These are phyloP conservation scores for Colletotrichum brevisporum DNA, from an alignment of 2,329 filamentous ascomycete genomes.

Conservation along the genomic window DNA sequence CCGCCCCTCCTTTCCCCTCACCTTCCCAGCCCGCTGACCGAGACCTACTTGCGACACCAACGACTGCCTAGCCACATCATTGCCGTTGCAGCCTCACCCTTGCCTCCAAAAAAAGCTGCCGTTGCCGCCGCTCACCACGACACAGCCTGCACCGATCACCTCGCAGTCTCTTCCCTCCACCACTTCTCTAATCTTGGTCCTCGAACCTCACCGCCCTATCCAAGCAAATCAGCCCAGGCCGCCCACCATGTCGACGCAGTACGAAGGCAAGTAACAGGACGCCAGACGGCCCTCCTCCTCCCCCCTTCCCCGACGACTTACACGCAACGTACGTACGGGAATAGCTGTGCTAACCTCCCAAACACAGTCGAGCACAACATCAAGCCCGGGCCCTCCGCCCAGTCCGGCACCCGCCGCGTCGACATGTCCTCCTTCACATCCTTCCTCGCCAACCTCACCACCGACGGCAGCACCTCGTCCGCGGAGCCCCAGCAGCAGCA, in stretches of 20 bases:
- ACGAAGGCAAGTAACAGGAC: constrained; percentile 61
- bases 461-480: constrained; percentile 47
- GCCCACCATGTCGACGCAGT: constrained; percentile 67
- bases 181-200: too few relatives aligned
- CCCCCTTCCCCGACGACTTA: constrained; percentile 10
- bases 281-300: constrained; percentile 14
- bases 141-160: background rate
- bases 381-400: constrained; percentile 56
- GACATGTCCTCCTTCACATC: constrained; percentile 76
- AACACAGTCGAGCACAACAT: constrained; percentile 75
- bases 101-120: constrained; percentile 1
- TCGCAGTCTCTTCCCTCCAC: background rate
- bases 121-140: background rate
- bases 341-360: background rate
- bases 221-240: background rate
- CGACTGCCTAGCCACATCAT: constrained; percentile 40
- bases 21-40: constrained; percentile 7
- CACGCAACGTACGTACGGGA: background rate
- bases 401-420: constrained; percentile 65
- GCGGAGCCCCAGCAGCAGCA: background rate
- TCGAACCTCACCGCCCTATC: background rate
- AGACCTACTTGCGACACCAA: constrained; percentile 40
- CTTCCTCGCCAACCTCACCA: constrained; percentile 67
- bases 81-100: constrained; percentile 34
- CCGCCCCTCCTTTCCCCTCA: constrained; percentile 15